Base-by-base conservation (phyloP, 1,139 yeast species). In the Geotrichum cucujoidarum region DNA sequence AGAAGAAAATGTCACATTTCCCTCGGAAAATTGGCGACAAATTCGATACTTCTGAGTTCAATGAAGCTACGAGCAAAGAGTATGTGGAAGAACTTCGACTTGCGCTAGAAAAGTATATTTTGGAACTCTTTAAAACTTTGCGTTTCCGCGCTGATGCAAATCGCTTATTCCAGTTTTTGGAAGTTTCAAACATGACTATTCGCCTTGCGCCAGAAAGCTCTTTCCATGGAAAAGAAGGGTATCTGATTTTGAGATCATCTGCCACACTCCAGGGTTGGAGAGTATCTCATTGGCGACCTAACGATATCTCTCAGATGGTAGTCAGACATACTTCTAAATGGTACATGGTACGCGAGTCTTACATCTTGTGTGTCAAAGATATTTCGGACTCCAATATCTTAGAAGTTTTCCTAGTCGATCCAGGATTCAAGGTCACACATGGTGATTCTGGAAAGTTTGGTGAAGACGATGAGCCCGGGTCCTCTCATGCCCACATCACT, bases 241-340 rank as follows among this genome's bases (percentile, higher is more conserved):
- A 80, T 46, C 68, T 92, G 49, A 80, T 85, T 53, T 77, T 89
- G 40, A 80, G 90, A 18, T 83, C 96, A 0, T 78, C 89, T 1
- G 92, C 97, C 0, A 80, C 79, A 53, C 75, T 89, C 0, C 95
- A 87, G 64, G 97, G 97, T 2, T 92, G 98, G 98, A 75, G 95
- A 60, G 96, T 90, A 13, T 87, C 95, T 4, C 97, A 90, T 62
- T 80, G 88, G 67, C 80, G 77, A 54, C 81, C 88, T 8, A 79
- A 80, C 55, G 97, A 88, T 60, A 71, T 88, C 57, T 46, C 60
- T 7, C 60, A 60, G 40, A 88, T 89, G 95, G 83, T 88, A 48
- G 82, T 81, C 57, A 80, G 98, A 65, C 90, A 95, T 57, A 82
- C 92, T 1, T 84, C 83, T 46, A 92, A 92, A 63, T 94, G 99